A percentile compares a stretch with the other conserved stretches of the same genome.
Evolutionary conservation across 768 basidiomycete genomes (phyloP).

Genomic region (Collybia sordida): DNA sequence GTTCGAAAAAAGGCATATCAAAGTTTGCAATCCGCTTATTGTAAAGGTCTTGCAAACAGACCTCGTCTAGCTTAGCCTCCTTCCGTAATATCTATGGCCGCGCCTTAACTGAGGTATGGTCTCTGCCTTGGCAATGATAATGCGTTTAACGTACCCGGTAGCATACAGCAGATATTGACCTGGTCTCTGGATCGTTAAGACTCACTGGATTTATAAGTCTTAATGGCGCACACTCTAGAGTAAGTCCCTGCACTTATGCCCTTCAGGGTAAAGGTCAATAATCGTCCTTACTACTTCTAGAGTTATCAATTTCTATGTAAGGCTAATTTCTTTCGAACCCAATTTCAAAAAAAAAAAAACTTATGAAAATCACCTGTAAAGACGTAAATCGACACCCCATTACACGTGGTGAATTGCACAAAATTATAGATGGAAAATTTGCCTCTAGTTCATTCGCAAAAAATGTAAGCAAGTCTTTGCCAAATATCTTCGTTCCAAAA

Average conservation of each 20-base stretch:
- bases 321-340: slow-evolving; percentile 23
- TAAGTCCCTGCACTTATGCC: slow-evolving; percentile 23
- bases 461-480: slow-evolving; percentile 46
- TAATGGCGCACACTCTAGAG: slow-evolving; percentile 73
- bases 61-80: slow-evolving; percentile 56
- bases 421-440: slow-evolving; percentile 65
- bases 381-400: slow-evolving; percentile 82
- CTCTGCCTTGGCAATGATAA: neutral
- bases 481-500: neutral
- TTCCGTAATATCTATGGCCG: slow-evolving; percentile 79
- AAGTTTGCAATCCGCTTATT: neutral
- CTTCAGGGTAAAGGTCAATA: neutral
- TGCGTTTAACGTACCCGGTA: slow-evolving; percentile 26
- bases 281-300: slow-evolving; percentile 38
- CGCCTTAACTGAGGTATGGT: slow-evolving; percentile 64
- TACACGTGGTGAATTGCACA: slow-evolving; percentile 64
- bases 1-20: slow-evolving; percentile 33
- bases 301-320: slow-evolving; percentile 86
- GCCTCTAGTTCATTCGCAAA: slow-evolving; percentile 70
- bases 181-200: slow-evolving; percentile 45
- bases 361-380: slow-evolving; percentile 26
- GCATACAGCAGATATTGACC: slow-evolving; percentile 68
- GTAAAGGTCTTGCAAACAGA: slow-evolving; percentile 38
- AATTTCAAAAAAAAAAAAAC: no score
- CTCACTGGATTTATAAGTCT: slow-evolving; percentile 86